Percentiles rank a stretch among this genome's conserved stretches.
These are phyloP conservation scores for Pterocarpus macrocarpus DNA, from an alignment of 306 rosid genomes.

Conservation along the genomic window DNA sequence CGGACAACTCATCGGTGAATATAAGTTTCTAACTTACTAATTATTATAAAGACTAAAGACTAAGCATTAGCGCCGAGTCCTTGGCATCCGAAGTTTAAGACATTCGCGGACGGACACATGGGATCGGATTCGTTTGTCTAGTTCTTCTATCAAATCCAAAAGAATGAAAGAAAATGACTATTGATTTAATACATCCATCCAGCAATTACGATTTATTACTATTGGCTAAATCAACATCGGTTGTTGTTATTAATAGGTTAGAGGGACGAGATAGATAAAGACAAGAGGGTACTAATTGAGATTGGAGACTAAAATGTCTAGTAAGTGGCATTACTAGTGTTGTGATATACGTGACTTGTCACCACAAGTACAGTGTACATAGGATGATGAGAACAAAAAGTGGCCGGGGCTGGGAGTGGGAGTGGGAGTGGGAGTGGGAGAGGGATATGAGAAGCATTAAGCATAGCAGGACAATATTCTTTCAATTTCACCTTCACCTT, in stretches of 20 bases:
- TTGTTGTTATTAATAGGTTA: background rate
- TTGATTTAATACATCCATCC: background rate
- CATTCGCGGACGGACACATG: conserved; percentile 35
- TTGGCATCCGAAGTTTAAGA: conserved; percentile 39
- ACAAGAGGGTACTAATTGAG: background rate
- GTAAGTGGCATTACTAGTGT: conserved; percentile 7
- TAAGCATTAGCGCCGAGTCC: background rate
- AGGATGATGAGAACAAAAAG: background rate
- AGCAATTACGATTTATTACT: background rate
- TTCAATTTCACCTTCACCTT: background rate
- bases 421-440: too few relatives aligned
- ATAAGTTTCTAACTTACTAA: background rate
- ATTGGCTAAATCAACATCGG: background rate
- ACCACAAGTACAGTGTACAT: background rate
- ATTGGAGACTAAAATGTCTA: background rate
- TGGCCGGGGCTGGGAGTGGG: background rate
- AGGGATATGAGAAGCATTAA: background rate
- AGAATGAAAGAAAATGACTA: conserved; percentile 20
- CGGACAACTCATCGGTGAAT: conserved; percentile 49
- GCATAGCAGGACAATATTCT: background rate
- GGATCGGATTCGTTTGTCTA: conserved; percentile 45
- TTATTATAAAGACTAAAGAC: background rate
- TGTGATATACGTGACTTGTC: conserved; percentile 4
- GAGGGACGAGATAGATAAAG: background rate
- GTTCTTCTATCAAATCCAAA: conserved; percentile 23